Evolutionary conservation across 2,329 filamentous ascomycete species (phyloP).

Genomic region (Blumeriella jaapii): DNA sequence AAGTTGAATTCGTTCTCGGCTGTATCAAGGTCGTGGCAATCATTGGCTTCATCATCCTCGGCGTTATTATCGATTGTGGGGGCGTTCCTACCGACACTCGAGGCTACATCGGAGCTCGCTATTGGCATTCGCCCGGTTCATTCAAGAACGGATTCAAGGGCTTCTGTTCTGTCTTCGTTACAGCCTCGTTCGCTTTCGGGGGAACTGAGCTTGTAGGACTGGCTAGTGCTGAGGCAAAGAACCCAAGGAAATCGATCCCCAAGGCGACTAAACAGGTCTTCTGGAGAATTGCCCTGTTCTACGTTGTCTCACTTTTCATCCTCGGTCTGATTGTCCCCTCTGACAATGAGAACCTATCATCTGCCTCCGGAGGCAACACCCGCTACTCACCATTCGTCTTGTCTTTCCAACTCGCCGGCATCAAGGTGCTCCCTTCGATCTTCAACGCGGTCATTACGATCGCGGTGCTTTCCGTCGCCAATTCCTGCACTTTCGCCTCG

Average conservation of each 20-base stretch:
- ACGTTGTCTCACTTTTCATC: slow-evolving; percentile 70
- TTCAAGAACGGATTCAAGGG: slow-evolving; percentile 76
- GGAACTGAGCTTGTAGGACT: slow-evolving; percentile 68
- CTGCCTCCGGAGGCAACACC: slow-evolving; percentile 46
- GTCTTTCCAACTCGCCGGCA: slow-evolving; percentile 74
- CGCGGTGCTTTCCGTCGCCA: slow-evolving; percentile 81
- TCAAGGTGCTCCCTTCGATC: slow-evolving; percentile 68
- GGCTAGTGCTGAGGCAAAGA: slow-evolving; percentile 64
- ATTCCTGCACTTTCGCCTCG: slow-evolving; percentile 83
- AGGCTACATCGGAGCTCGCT: slow-evolving; percentile 47
- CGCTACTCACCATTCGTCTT: slow-evolving; percentile 82
- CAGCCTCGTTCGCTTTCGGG: slow-evolving; percentile 63
- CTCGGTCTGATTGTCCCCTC: slow-evolving; percentile 77
- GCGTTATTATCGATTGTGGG: slow-evolving; percentile 18
- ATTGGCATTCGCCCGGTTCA: slow-evolving; percentile 72
- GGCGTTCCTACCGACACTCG: slow-evolving; percentile 35
- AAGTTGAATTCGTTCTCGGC: slow-evolving; percentile 84
- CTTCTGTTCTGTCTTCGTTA: slow-evolving; percentile 68
- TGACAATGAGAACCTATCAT: slow-evolving; percentile 48
- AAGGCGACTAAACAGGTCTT: slow-evolving; percentile 89
- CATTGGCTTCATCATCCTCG: slow-evolving; percentile 69
- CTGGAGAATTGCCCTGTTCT: slow-evolving; percentile 82
- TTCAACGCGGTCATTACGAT: slow-evolving; percentile 93
- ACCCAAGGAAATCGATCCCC: slow-evolving; percentile 69
- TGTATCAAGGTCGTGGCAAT: slow-evolving; percentile 77